phyloP scores from a whole-genome alignment of 257 asterid species.

The Cordia subcordata region DNA sequence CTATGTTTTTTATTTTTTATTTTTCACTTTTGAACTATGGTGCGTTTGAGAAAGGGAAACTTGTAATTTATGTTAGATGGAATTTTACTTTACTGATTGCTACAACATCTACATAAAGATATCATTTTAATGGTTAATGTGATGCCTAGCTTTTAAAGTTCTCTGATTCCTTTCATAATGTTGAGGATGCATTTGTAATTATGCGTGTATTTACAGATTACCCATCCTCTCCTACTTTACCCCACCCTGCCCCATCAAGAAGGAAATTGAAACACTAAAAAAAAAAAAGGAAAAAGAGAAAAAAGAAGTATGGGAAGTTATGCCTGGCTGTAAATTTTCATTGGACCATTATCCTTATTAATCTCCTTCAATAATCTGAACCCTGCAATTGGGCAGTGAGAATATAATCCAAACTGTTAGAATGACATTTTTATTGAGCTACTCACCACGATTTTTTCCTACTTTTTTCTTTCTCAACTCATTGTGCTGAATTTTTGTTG shows the following conservation, averaged over 20 bases:
- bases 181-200: neutral
- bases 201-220: too few species aligned
- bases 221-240: too few species aligned
- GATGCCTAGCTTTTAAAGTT: slow-evolving; percentile 19
- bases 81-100: slow-evolving; percentile 46
- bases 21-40: slow-evolving; percentile 1
- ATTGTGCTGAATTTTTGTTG: neutral
- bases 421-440: too few species aligned
- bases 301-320: too few species aligned
- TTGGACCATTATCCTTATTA: neutral
- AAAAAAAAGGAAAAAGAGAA: too few species aligned
- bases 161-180: neutral
- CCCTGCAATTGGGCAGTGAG: neutral
- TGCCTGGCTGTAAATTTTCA: neutral
- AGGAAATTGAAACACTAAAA: neutral
- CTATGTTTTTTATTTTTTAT: neutral
- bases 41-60: slow-evolving; percentile 16
- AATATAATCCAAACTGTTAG: too few species aligned
- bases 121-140: slow-evolving; percentile 32
- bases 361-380: neutral
- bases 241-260: too few species aligned
- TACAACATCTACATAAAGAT: slow-evolving; percentile 40
- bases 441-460: too few species aligned
- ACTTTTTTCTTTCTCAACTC: too few species aligned
- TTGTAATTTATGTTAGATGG: slow-evolving; percentile 31